Evolutionary conservation across 2,329 filamentous ascomycete species (phyloP).

Genomic region (Ophiognomonia clavigignenti-juglandacearum): DNA sequence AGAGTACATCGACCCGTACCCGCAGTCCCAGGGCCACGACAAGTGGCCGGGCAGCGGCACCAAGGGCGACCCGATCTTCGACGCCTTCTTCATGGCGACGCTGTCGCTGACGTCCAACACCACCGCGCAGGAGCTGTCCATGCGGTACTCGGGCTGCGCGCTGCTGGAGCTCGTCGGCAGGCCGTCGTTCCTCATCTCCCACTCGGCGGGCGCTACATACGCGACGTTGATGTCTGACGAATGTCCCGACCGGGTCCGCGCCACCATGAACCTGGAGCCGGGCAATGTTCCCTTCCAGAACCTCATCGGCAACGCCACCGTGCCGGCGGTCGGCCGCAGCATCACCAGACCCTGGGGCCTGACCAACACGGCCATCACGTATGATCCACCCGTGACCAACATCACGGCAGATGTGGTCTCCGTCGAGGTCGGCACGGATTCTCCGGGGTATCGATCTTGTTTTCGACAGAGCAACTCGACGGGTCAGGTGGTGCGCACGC

Average conservation of each 20-base stretch:
- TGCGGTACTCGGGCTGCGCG: slow-evolving; percentile 25
- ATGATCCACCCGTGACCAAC: neutral
- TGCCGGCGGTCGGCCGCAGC: neutral
- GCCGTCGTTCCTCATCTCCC: slow-evolving; percentile 26
- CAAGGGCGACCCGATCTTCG: slow-evolving; percentile 25
- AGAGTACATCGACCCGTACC: slow-evolving; percentile 19
- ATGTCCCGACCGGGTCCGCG: neutral
- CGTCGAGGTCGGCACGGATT: neutral
- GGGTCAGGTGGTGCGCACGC: neutral
- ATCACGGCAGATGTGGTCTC: neutral
- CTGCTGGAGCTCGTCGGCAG: slow-evolving; percentile 24
- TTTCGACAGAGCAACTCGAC: neutral
- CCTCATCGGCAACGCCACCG: slow-evolving; percentile 3
- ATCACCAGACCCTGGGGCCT: slow-evolving; percentile 3
- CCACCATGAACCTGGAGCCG: slow-evolving; percentile 1
- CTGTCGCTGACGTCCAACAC: slow-evolving; percentile 24
- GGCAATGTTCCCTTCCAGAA: neutral
- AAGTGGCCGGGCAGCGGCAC: slow-evolving; percentile 33
- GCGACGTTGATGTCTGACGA: slow-evolving; percentile 2
- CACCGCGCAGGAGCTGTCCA: slow-evolving; percentile 23
- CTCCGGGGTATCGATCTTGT: neutral
- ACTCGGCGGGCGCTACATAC: slow-evolving; percentile 22
- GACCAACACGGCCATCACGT: slow-evolving; percentile 2
- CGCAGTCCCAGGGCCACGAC: slow-evolving; percentile 31
- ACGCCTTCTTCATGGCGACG: slow-evolving; percentile 25